Percentiles rank a stretch among this genome's conserved stretches.
phyloP scores from a whole-genome alignment of 345 rosid species.

The Orychophragmus violaceus region DNA sequence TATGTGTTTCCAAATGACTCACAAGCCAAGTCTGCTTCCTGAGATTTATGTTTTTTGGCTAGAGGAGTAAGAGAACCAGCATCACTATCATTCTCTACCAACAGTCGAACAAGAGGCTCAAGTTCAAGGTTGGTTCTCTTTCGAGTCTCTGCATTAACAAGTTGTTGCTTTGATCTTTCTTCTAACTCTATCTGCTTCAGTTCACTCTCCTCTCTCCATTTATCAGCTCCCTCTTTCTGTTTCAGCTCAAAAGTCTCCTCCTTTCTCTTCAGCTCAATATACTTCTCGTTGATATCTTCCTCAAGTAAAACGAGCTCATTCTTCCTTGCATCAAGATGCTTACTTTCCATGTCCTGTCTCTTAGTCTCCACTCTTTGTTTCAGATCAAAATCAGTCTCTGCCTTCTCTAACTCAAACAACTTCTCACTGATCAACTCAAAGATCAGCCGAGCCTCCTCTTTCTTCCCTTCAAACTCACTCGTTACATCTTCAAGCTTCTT shows the following conservation, averaged over 20 bases:
- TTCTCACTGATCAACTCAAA: neutral
- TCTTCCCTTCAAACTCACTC: constrained; percentile 1
- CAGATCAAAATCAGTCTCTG: neutral
- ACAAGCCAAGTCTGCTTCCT: neutral
- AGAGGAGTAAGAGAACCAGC: constrained; percentile 13
- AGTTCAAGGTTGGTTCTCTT: constrained; percentile 9
- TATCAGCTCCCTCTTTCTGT: constrained; percentile 1
- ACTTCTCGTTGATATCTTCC: neutral
- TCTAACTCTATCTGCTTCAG: neutral
- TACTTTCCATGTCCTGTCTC: neutral
- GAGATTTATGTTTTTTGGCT: neutral
- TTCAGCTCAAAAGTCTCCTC: constrained; percentile 9
- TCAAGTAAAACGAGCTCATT: neutral
- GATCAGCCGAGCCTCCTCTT: neutral
- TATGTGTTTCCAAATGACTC: neutral
- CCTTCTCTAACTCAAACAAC: constrained; percentile 2
- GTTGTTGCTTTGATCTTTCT: neutral
- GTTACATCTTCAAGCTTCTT: neutral
- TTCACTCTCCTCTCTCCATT: constrained; percentile 5
- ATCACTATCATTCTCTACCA: constrained; percentile 9
- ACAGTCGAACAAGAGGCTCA: neutral
- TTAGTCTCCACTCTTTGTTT: neutral
- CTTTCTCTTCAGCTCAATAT: constrained; percentile 9
- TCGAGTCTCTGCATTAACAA: neutral
- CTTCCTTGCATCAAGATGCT: neutral